Evolutionary conservation across 2,329 filamentous ascomycete species (phyloP), one percentile per base, ranked within the genome.

Genomic region (Rhinocladiella mackenziei): DNA sequence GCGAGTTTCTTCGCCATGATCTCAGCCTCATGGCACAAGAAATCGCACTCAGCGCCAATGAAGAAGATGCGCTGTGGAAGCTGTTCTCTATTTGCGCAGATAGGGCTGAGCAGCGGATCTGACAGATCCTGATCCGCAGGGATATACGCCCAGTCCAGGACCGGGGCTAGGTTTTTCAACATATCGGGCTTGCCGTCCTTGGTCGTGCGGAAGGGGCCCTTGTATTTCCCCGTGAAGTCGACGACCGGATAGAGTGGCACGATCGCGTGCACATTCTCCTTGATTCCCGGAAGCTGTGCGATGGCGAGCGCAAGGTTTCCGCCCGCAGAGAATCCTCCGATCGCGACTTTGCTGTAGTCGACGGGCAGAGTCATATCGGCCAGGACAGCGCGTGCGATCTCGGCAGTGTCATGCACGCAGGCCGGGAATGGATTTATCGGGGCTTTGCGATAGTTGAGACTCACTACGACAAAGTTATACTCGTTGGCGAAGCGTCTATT

Each of bases 391-490:
- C 58, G 47, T 37, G 65, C 62, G 9, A 75, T 61, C 0, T 68
- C 68, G 17, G 66, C 69, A 15, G 76, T 47, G 53, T 78, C 74
- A 50, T 71, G 52, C 4, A 70, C 60, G 0, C 65, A 62, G 0
- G 45, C 56, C 0, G 75, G 76, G 54, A 75, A 78, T 4, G 63
- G 63, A 13, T 58, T 48, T 6, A 55, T 50, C 0, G 74, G 75
- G 0, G 71, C 67, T 55, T 73, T 72, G 53, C 62, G 58, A 62
- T 78, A 77, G 53, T 73, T 65, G 22, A 78, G 63, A 11, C 65
- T 66, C 11, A 76, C 56, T 10, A 76, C 71, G 6, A 76, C 58
- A 45, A 70, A 61, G 39, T 57, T 55, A 39, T 69, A 62, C 1
- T 57, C 50, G 38, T 66, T 60, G 17, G 72, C 63, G 50, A 74